phyloP scores from a whole-genome alignment of 148 eudicot genomes.

The Camellia japonica region DNA sequence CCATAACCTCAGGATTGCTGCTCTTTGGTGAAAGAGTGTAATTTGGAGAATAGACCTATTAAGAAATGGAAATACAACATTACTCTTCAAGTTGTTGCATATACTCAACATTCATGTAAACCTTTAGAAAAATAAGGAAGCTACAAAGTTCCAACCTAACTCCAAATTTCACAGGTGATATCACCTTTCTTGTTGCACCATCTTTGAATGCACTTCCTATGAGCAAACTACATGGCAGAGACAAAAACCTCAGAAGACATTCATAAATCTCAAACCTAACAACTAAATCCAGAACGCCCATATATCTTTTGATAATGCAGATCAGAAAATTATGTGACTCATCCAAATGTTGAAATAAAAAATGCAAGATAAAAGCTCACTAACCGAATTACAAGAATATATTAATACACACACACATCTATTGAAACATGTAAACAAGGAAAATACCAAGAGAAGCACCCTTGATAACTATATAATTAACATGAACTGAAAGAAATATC shows the following conservation, averaged over 20 bases:
- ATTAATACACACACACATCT: too few species aligned
- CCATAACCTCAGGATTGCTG: constrained; percentile 54
- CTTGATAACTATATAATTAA: too few species aligned
- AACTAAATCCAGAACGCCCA: background rate
- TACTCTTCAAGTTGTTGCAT: background rate
- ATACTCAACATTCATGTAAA: background rate
- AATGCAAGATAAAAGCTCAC: too few species aligned
- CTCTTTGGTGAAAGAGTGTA: constrained; percentile 54
- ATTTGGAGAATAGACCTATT: constrained; percentile 55
- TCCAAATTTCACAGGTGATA: constrained; percentile 80
- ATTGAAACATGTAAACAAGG: too few species aligned
- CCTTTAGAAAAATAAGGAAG: background rate
- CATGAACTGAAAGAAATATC: too few species aligned
- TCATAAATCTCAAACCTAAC: background rate
- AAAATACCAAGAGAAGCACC: too few species aligned
- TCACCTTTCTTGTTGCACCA: constrained; percentile 93
- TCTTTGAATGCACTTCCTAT: constrained; percentile 78
- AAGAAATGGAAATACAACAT: background rate
- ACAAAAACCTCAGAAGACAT: constrained; percentile 3
- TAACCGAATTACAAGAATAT: too few species aligned
- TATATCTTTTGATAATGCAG: too few species aligned
- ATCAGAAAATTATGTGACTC: too few species aligned
- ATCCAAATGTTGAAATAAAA: too few species aligned
- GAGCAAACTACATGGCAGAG: constrained; percentile 60
- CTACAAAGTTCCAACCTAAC: constrained; percentile 71